phyloP scores from a whole-genome alignment of 352 stramenopile species.

The Globisporangium okanoganense region DNA sequence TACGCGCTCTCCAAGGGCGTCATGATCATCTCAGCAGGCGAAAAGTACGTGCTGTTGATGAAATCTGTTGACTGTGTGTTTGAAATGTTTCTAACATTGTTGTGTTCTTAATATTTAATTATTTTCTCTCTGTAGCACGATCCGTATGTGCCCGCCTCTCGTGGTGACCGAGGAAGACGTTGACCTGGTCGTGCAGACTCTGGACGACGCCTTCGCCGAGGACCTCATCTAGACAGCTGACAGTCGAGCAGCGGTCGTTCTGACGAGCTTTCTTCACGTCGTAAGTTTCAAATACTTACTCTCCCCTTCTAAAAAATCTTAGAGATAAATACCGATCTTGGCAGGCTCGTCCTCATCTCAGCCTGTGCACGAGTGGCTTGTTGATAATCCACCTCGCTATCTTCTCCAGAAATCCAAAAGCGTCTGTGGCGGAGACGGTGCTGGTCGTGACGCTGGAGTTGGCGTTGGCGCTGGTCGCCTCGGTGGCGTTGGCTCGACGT shows the following conservation, averaged over 20 bases:
- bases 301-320: background rate
- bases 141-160: constrained; percentile 81
- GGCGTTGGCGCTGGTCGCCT: constrained; percentile 1
- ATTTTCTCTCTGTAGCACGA: constrained; percentile 33
- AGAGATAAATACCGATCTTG: background rate
- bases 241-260: background rate
- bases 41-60: constrained; percentile 50
- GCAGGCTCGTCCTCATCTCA: background rate
- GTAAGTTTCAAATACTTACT: background rate
- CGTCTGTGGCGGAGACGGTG: constrained; percentile 19
- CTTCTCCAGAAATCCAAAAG: constrained; percentile 41
- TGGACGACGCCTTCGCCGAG: constrained; percentile 62
- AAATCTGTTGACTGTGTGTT: background rate
- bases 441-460: constrained; percentile 3
- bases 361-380: background rate
- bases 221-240: constrained; percentile 38
- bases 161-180: constrained; percentile 83
- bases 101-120: constrained; percentile 4
- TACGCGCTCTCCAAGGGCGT: constrained; percentile 73
- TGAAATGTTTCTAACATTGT: constrained; percentile 3
- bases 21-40: constrained; percentile 78
- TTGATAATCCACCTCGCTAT: background rate
- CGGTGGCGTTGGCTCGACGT: background rate
- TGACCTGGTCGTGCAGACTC: constrained; percentile 54
- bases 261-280: background rate